Evolutionary conservation across 768 basidiomycete genomes (phyloP), one percentile per base, ranked within the genome.

Genomic region (Hemileccinum rubropunctum): DNA sequence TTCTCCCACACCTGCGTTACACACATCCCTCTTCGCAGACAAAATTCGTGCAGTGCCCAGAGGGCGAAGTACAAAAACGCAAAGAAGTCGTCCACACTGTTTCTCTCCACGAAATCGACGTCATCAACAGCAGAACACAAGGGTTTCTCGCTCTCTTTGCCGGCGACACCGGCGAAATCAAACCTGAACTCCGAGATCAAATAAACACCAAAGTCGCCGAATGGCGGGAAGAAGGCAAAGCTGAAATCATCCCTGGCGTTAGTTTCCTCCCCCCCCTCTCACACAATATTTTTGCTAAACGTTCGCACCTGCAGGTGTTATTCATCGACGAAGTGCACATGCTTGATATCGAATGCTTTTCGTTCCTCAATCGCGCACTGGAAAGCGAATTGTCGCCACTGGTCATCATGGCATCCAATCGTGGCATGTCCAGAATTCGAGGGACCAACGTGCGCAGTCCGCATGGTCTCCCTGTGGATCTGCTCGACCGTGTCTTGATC

Each of bases 321-420:
- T 98, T 98, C 76, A 97, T 98, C 59, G 95, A 98, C 70, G 95
- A 98, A 72, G 95, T 98, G 12, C 95, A 98, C 76, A 99, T 99
- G 95, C 84, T 99, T 57, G 95, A 99, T 68, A 98, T 99, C 54
- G 95, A 98, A 67, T 98, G 95, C 65, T 98, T 98, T 76, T 97
- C 95, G 7, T 99, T 95, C 79, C 76, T 99, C 52, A 99, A 99
- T 67, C 84, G 95, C 30, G 95, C 95, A 2, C 76, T 99, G 42
- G 95, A 99, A 66, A 85, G 86, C 52, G 95, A 95, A 54, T 77
- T 98, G 1, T 86, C 95, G 1, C 95, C 95, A 1, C 74, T 98
- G 46, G 95, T 99, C 33, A 93, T 99, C 61, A 98, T 99, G 95
- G 95, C 95, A 1, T 92, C 91, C 40, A 99, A 99, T 66, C 80